Evolutionary conservation across 129 eudicot genomes (phyloP).

Genomic region (Flaveria sonorensis): DNA sequence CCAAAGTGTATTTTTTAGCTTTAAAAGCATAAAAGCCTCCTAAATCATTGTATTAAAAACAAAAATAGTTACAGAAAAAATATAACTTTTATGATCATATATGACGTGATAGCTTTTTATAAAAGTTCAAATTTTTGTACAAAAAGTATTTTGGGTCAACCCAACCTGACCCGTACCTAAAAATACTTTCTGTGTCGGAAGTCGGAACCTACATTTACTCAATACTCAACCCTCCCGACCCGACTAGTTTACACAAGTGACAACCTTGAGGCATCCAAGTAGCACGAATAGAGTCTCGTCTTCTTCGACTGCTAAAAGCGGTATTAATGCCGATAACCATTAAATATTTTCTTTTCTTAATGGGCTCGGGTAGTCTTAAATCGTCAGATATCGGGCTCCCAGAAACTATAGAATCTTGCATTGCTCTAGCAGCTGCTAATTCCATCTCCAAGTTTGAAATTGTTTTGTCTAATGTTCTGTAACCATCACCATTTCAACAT

Average conservation of each 20-base stretch:
- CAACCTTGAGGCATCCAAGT: conserved; percentile 98
- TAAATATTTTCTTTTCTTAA: conserved; percentile 70
- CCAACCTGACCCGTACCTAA: background rate
- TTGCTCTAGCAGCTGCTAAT: conserved; percentile 91
- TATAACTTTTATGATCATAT: background rate
- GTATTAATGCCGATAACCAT: conserved; percentile 93
- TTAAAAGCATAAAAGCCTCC: background rate
- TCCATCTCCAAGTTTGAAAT: conserved; percentile 93
- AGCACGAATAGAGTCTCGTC: conserved; percentile 96
- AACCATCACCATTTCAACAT: conserved; percentile 1
- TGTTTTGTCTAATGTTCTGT: conserved; percentile 67
- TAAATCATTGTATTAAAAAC: background rate
- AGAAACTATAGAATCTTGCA: conserved; percentile 74
- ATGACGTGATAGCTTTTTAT: background rate
- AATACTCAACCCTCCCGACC: background rate
- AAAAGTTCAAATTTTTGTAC: background rate
- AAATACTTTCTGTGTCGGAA: background rate
- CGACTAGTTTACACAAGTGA: background rate
- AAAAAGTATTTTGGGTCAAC: conserved; percentile 1
- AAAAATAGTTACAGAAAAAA: background rate
- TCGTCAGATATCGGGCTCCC: conserved; percentile 71
- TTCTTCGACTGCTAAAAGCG: conserved; percentile 88
- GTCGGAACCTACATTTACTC: background rate
- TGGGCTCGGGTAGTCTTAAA: conserved; percentile 41
- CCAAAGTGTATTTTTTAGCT: background rate